Evolutionary conservation across 768 basidiomycete species (phyloP).

Genomic region (Podaxis sp.): DNA sequence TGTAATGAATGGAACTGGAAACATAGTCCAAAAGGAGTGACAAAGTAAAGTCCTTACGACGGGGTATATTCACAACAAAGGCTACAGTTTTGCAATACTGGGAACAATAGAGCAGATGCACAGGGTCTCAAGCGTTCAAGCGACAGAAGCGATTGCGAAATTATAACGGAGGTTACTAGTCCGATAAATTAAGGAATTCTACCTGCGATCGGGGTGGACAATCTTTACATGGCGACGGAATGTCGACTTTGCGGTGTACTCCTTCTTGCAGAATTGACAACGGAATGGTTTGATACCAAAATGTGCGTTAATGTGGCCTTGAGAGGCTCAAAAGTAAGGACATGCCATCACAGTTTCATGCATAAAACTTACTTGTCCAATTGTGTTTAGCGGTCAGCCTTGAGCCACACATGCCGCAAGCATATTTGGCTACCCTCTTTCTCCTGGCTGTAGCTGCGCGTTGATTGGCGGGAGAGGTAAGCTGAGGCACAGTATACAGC

Average conservation of each 20-base stretch:
- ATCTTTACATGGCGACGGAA: conserved; percentile 15
- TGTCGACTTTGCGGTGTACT: conserved; percentile 15
- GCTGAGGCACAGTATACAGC: background rate
- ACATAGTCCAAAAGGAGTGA: no score
- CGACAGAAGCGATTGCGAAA: background rate
- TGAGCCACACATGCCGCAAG: conserved; percentile 19
- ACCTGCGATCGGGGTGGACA: conserved; percentile 3
- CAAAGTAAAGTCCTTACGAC: no score
- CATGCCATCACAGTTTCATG: background rate
- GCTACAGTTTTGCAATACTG: background rate
- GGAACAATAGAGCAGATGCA: background rate
- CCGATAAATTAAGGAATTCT: conserved; percentile 3
- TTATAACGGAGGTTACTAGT: background rate
- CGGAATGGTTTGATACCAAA: conserved; percentile 13
- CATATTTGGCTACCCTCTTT: conserved; percentile 18
- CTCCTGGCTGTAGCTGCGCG: conserved; percentile 13
- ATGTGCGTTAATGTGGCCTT: conserved; percentile 16
- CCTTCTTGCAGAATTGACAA: conserved; percentile 10
- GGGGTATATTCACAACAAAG: no score
- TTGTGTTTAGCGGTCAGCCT: conserved; percentile 25
- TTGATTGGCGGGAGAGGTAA: conserved; percentile 6
- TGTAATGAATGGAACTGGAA: no score
- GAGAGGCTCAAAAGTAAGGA: background rate
- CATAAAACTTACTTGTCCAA: conserved; percentile 19
- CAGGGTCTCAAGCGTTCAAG: background rate